phyloP scores from a whole-genome alignment of 73 alveolate genomes.

The Paramecium caudatum region DNA sequence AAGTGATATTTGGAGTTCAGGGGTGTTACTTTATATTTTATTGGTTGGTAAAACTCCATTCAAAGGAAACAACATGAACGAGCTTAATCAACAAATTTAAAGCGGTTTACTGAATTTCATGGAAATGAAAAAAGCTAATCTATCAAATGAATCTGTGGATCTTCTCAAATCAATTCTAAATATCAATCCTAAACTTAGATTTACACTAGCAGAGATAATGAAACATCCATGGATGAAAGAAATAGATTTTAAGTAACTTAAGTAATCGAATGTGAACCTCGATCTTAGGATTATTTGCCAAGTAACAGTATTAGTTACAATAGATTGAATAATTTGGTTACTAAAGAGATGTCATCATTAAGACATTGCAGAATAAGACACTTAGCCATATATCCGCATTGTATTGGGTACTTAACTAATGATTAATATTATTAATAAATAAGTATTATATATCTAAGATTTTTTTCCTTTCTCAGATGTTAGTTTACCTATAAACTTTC shows the following conservation, averaged over 20 bases:
- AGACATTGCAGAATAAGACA: constrained; percentile 61
- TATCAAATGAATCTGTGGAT: constrained; percentile 73
- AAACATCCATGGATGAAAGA: constrained; percentile 79
- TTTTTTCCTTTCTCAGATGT: no score
- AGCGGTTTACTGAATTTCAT: constrained; percentile 66
- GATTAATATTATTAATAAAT: no score
- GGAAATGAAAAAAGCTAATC: constrained; percentile 75
- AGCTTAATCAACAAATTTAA: constrained; percentile 80
- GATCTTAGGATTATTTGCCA: constrained; percentile 30
- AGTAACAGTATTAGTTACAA: neutral
- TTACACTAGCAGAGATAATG: constrained; percentile 70
- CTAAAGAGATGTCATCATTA: constrained; percentile 60
- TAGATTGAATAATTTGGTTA: constrained; percentile 76
- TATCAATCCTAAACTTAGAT: constrained; percentile 73
- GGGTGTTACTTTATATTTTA: constrained; percentile 94
- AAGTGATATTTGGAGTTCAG: constrained; percentile 98
- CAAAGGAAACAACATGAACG: constrained; percentile 93
- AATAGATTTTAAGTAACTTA: neutral
- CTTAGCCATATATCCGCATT: constrained; percentile 70
- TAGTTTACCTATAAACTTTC: neutral
- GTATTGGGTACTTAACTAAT: constrained; percentile 37
- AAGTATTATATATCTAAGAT: no score
- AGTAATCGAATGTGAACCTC: neutral
- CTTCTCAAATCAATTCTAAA: constrained; percentile 74
- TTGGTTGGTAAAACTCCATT: constrained; percentile 97